Base-by-base conservation (phyloP, 2,329 filamentous ascomycete species). In the Epichloe aotearoae region DNA sequence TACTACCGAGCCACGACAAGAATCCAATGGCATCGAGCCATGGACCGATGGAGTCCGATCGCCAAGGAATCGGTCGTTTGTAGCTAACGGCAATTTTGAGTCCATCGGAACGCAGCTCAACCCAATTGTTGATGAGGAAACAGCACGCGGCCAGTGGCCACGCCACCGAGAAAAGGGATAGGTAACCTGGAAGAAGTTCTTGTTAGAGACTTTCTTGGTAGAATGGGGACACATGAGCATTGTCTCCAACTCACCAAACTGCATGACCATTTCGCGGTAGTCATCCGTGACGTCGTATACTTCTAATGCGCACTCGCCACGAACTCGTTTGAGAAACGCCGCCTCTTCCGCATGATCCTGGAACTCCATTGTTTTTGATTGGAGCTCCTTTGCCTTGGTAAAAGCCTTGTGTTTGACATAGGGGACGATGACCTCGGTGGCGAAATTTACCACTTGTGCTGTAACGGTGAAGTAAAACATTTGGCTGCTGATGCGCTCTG, bases 381-480 rank as follows among this genome's bases (percentile, higher is more conserved):
- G 79, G 50, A 87, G 80, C 57, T 88, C 74, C 65, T 89, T 87
- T 62, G 88, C 88, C 61, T 90, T 91, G 59, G 80, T 77, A 63
- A 86, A 83, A 1, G 83, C 80, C 59, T 82, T 81, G 54, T 87
- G 83, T 68, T 95, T 96, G 48, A 88, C 68, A 57, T 88, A 89
- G 0, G 93, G 93, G 1, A 96, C 79, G 37, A 96, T 71, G 5
- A 89, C 79, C 65, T 98, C 93, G 54, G 91, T 82, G 12, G 77
- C 82, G 50, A 96, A 84, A 62, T 86, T 93, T 59, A 98, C 84
- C 38, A 96, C 78, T 63, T 96, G 91, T 0, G 89, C 91, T 0
- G 91, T 96, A 34, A 97, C 87, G 0, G 91, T 95, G 55, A 95
- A 93, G 69, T 95, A 97, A 55, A 96, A 93, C 64, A 96, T 88